These are phyloP conservation scores for Ceratocystis huliohia DNA, from an alignment of 2,329 filamentous ascomycete species.

Conservation along the genomic window DNA sequence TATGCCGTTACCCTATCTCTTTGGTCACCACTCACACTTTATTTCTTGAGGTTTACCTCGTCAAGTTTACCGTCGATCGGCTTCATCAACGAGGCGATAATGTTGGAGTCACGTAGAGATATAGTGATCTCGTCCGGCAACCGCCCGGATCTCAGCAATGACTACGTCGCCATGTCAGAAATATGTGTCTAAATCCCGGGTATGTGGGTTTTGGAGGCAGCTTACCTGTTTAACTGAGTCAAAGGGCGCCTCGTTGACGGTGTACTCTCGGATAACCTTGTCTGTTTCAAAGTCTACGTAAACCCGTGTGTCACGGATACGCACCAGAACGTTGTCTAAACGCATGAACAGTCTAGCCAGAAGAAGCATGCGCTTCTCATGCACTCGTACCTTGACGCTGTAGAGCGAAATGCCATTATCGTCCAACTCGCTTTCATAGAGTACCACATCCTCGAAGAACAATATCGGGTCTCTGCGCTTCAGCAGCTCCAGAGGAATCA, in stretches of 20 bases:
- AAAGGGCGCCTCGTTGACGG: constrained; percentile 72
- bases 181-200: neutral
- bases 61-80: constrained; percentile 20
- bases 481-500: constrained; percentile 77
- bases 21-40: neutral
- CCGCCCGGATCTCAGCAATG: constrained; percentile 37
- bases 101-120: constrained; percentile 67
- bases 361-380: constrained; percentile 76
- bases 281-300: constrained; percentile 78
- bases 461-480: constrained; percentile 84
- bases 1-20: too few relatives aligned
- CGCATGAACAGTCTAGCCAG: constrained; percentile 84
- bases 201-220: constrained; percentile 17
- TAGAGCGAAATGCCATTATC: constrained; percentile 91
- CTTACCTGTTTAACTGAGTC: constrained; percentile 59
- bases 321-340: constrained; percentile 75
- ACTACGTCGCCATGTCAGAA: constrained; percentile 28
- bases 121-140: constrained; percentile 61
- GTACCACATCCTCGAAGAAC: constrained; percentile 90
- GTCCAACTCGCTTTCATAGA: constrained; percentile 95
- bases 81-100: constrained; percentile 51
- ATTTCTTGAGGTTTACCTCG: constrained; percentile 13
- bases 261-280: constrained; percentile 78
- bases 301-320: constrained; percentile 78
- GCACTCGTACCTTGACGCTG: constrained; percentile 83